Evolutionary conservation across 345 rosid species (phyloP).

Genomic region (Aethionema arabicum): DNA sequence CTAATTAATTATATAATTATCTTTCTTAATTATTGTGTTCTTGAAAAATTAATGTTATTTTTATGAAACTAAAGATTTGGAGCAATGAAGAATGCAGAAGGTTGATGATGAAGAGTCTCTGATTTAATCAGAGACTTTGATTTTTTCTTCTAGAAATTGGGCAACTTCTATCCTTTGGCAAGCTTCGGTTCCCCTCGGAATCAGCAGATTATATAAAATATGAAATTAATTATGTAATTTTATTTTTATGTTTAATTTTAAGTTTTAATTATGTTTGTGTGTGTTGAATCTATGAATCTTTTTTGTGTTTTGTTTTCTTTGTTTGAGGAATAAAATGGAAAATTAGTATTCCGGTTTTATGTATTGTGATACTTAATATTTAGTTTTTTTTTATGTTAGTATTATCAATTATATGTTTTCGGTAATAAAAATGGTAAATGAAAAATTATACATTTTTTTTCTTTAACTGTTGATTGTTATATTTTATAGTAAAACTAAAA

Average conservation of each 20-base stretch:
- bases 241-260: background rate
- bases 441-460: too few relatives aligned
- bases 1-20: too few relatives aligned
- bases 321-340: conserved; percentile 30
- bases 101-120: conserved; percentile 33
- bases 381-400: too few relatives aligned
- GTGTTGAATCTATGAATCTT: conserved; percentile 13
- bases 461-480: too few relatives aligned
- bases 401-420: too few relatives aligned
- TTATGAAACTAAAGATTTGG: conserved; percentile 15
- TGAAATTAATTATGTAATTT: conserved; percentile 22
- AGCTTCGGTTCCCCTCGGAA: conserved; percentile 48
- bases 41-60: conserved; percentile 17
- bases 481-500: too few relatives aligned
- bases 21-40: conserved; percentile 14
- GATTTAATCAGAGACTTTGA: conserved; percentile 28
- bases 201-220: conserved; percentile 35
- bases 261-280: background rate
- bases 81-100: conserved; percentile 43
- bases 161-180: conserved; percentile 46
- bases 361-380: too few relatives aligned
- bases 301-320: conserved; percentile 17
- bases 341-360: too few relatives aligned
- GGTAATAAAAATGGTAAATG: too few relatives aligned
- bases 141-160: conserved; percentile 32